Base-by-base conservation (phyloP, 2,329 filamentous ascomycete species). In the Fusarium buharicum region DNA sequence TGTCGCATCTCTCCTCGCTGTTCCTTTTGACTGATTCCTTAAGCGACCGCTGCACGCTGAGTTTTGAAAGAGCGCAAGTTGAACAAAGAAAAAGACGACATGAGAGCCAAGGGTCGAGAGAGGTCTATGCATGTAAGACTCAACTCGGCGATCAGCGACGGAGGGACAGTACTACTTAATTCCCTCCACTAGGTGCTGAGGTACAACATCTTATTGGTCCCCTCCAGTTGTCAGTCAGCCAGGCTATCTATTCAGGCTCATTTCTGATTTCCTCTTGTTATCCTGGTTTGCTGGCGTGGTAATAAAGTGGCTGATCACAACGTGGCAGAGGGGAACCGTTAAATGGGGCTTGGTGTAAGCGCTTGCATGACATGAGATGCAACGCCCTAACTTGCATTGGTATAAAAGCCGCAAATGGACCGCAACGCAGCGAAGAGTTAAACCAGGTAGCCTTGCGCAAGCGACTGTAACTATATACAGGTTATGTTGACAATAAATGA, bases 71-170 rank as follows among this genome's bases (percentile, higher is more conserved):
- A 43, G 24, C 39, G 27, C 38, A 22, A 27, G 43, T 18, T 31
- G 40, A 50, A 52, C 34, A 53, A 62, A 62, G 56, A 53, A 62
- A 65, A 53, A 43, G 50, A 37, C 31, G 39, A 48, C 36, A 61
- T 40, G 44, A 34, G 56, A 62, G 58, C 58, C 43, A 46, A 43
- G 52, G 31, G 56, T 57, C 45, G 13, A 40, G 33, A 45, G 38
- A 56, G 61, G 44, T 54, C 44, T 45, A 64, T 64, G 61, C 61
- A 64, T 48, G 61, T 62, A 52, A 64, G 61, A 62, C 61, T 64
- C 24, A 40, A 51, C 40, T 45, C 12, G 50, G 22, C 33, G 36
- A 57, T 34, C 39, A 28, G 39, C 40, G 24, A 59, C 53, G 34
- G 48, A 41, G 34, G 20, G 39, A 45, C 39, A 59, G 20, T 22